Evolutionary conservation across 805 yeast species (phyloP), one percentile per base, ranked within the genome.

Genomic region (Myxozyma sirexii): DNA sequence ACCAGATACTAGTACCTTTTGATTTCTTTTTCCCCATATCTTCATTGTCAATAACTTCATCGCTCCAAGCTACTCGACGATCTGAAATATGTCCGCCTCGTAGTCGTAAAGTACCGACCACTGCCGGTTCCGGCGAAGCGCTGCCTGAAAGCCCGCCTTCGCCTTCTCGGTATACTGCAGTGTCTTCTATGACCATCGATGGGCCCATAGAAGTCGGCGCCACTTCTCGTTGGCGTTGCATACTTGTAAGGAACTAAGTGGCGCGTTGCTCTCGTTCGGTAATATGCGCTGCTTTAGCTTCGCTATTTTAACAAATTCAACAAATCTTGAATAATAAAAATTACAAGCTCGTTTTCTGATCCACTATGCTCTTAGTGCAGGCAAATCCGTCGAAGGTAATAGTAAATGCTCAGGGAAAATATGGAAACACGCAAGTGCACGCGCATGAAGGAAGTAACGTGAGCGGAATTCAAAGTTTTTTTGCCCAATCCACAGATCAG

Each of bases 31-130:
- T 89, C 70, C 87, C 82, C 88, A 94, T 78, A 70, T 88, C 75
- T 74, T 93, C 99, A 72, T 93, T 93, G 72, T 93, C 98, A 3
- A 94, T 80, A 2, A 90, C 92, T 47, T 86, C 96, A 38, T 87
- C 88, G 6, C 85, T 79, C 97, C 97, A 93, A 54, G 84, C 79
- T 0, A 93, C 97, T 42, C 82, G 79, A 13, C 67, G 55, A 27
- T 53, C 48, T 2, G 57, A 35, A 10, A 60, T 45, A 17, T 48
- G 57, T 10, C 67, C 64, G 33, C 67, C 66, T 6, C 67, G 55
- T 8, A 62, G 50, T 2, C 55, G 60, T 19, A 62, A 24, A 26
- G 64, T 61, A 17, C 64, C 64, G 7, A 37, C 59, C n/a, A 58
- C 57, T 6, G 29, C 49, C 4, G 49, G 38, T 4, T 24, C 46